Base-by-base conservation (phyloP, 2,329 filamentous ascomycete genomes). In the Sporothrix curviconia region DNA sequence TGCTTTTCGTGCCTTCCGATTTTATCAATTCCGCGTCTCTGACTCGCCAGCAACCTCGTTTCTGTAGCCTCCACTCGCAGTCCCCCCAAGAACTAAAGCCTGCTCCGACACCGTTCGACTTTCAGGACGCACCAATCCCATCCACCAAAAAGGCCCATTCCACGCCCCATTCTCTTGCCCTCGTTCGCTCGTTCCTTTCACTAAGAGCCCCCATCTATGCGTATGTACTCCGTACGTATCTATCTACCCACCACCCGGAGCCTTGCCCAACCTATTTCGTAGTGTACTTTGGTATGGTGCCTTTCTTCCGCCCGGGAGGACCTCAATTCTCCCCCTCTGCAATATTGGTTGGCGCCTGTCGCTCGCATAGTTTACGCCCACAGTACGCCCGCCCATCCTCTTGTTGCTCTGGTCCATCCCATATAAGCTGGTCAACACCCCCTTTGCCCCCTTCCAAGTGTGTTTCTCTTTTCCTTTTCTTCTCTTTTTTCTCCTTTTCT, bases 21-120 rank as follows among this genome's bases (percentile, higher is more conserved):
- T 60, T 63, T 62, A 56, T 63, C 61, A 63, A 63, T 63, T 61
- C 61, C 60, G 47, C 44, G 56, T 55, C 55, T 61, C 24, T 63
- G 60, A 63, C 61, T 63, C 61, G 61, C 60, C 57, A 55, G 53
- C 39, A 50, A 50, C 43, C 40, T 58, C 51, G 50, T 57, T 15
- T 46, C 43, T 51, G 43, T 19, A 51, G 49, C 49, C 34, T 55
- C 49, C 40, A 59, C 36, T 44, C 39, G 43, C 43, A 32, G 30
- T 19, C 34, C 40, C 37, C 40, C 25, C 46, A 17, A 28, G 36
- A 32, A 28, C 39, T 46, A 59, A 61, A 58, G 40, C 25, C 36
- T 47, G 24, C 60, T 60, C 61, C 61, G 61, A 63, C 60, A 60
- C 61, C 61, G 60, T 63, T 63, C 59, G 58, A 58, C 49, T 30